Conservation (phyloP, 2,329 filamentous ascomycete genomes). For the Paracamarosporium sp. region DNA sequence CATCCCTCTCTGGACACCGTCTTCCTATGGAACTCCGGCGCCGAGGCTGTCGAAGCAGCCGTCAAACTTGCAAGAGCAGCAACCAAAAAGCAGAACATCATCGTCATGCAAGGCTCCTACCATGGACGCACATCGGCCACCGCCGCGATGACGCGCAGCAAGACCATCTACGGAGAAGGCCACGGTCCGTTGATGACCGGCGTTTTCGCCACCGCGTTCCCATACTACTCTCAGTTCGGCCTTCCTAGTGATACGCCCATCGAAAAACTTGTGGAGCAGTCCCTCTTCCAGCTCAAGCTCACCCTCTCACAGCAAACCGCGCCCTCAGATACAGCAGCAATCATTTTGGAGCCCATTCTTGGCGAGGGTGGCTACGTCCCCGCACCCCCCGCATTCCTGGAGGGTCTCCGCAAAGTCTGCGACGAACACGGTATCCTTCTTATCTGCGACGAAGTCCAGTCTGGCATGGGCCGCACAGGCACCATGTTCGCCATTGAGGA, state of each 20-base stretch:
- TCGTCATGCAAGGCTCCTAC: conserved; percentile 42
- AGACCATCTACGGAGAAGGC: conserved; percentile 39
- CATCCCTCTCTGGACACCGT: conserved; percentile 35
- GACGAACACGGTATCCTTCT: conserved; percentile 53
- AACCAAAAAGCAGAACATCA: conserved; percentile 39
- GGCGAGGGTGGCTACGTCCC: conserved; percentile 40
- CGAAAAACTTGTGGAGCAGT: conserved; percentile 30
- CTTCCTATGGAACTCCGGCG: conserved; percentile 40
- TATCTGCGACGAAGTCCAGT: conserved; percentile 53
- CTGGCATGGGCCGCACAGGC: conserved; percentile 53
- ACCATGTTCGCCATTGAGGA: conserved; percentile 54
- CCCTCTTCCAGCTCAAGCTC: conserved; percentile 34
- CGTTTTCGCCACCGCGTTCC: conserved; percentile 37
- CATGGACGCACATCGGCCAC: conserved; percentile 39
- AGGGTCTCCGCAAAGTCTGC: conserved; percentile 49
- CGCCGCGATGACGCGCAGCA: conserved; percentile 37
- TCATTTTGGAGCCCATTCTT: conserved; percentile 37
- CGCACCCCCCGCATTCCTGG: conserved; percentile 36
- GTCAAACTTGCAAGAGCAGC: conserved; percentile 37
- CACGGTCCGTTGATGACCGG: conserved; percentile 39
- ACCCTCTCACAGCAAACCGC: conserved; percentile 35
- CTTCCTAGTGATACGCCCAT: conserved; percentile 29
- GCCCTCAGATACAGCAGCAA: conserved; percentile 35
- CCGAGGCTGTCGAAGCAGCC: conserved; percentile 37
- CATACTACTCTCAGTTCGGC: conserved; percentile 38